Conservation (phyloP, 2,329 filamentous ascomycete genomes). For the Dactylellina haptotyla region DNA sequence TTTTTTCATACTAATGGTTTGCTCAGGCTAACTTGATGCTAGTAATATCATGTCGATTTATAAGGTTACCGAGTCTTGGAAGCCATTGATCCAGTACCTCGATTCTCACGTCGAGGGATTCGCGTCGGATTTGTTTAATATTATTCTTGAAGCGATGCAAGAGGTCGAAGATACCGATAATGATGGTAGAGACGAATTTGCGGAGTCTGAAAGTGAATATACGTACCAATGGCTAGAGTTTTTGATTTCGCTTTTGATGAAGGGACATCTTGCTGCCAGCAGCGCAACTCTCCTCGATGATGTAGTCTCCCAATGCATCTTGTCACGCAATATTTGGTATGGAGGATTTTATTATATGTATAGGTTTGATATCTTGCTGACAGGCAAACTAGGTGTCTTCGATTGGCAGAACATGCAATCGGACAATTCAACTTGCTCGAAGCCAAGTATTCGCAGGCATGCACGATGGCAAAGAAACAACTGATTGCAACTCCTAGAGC, state of each 20-base stretch:
- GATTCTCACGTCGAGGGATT: conserved; percentile 36
- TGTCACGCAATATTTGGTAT: conserved; percentile 43
- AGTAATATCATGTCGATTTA: conserved; percentile 50
- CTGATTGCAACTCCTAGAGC: conserved; percentile 5
- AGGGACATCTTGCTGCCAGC: conserved; percentile 36
- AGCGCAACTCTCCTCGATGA: conserved; percentile 38
- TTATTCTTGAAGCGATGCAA: conserved; percentile 45
- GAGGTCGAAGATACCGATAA: conserved; percentile 28
- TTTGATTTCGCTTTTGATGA: conserved; percentile 29
- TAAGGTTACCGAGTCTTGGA: conserved; percentile 44
- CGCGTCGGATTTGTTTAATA: conserved; percentile 24
- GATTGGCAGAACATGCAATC: conserved; percentile 47
- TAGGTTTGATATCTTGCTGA: neutral
- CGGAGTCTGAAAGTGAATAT: conserved; percentile 49
- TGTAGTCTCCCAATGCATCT: conserved; percentile 47
- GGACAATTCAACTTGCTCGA: conserved; percentile 44
- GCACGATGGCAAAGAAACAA: conserved; percentile 50
- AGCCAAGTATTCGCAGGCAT: conserved; percentile 49
- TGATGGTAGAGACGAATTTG: conserved; percentile 40
- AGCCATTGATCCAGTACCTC: conserved; percentile 43
- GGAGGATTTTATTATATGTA: neutral
- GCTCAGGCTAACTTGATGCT: neutral
- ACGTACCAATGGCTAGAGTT: conserved; percentile 52
- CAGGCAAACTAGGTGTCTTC: conserved; percentile 33
- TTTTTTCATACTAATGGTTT: neutral